phyloP scores from a whole-genome alignment of 2,329 filamentous ascomycete species.

The Colletotrichum tropicicola region DNA sequence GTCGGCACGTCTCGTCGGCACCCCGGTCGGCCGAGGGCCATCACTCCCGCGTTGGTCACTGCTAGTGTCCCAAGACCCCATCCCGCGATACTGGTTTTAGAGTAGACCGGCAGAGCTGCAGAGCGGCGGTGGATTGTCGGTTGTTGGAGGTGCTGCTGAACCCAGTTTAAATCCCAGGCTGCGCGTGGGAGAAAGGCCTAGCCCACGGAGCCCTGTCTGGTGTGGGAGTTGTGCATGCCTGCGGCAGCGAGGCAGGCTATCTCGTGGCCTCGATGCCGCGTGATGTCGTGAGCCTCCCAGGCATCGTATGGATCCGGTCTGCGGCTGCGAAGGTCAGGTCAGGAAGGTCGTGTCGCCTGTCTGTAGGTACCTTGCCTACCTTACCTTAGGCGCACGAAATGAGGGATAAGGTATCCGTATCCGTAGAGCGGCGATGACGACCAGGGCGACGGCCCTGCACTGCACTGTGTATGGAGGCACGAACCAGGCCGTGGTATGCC shows the following conservation, averaged over 20 bases:
- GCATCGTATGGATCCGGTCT: no score
- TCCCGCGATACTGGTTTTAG: slow-evolving; percentile 23
- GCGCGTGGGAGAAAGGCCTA: neutral
- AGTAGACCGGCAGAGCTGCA: slow-evolving; percentile 17
- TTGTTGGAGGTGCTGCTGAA: neutral
- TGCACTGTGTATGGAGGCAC: neutral
- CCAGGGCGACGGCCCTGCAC: no score
- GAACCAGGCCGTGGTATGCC: neutral
- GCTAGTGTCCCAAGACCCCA: slow-evolving; percentile 26
- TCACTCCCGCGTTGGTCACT: slow-evolving; percentile 27
- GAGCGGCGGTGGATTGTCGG: slow-evolving; percentile 12
- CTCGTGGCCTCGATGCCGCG: neutral
- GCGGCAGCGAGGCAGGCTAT: neutral
- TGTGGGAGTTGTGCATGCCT: neutral
- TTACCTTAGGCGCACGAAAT: no score
- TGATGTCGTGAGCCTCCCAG: neutral
- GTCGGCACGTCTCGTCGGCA: slow-evolving; percentile 23
- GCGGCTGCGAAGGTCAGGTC: no score
- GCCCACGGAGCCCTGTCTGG: neutral
- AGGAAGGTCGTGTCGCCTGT: no score
- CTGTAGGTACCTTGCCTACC: no score
- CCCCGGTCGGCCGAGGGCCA: slow-evolving; percentile 24
- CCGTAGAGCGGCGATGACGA: no score
- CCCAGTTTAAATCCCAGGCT: neutral
- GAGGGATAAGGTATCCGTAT: no score